Conservation (phyloP, 1,284 basidiomycete genomes). For the Trichosporon sp. region DNA sequence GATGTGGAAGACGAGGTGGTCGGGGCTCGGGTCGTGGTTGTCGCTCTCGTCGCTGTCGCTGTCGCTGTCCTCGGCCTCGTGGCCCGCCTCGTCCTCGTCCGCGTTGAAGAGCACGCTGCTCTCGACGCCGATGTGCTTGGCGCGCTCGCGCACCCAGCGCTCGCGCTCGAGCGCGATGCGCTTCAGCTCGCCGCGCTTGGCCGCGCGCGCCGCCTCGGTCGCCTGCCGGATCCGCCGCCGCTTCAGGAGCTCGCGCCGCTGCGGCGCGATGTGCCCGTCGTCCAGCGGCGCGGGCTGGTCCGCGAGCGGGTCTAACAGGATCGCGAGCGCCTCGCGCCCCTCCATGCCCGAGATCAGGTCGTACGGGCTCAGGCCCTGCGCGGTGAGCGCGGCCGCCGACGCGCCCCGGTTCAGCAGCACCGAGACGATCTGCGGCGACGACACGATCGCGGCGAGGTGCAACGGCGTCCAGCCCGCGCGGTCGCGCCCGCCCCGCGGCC, state of each 20-base stretch:
- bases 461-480: slow-evolving; percentile 88
- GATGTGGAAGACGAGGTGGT: slow-evolving; percentile 88
- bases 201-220: slow-evolving; percentile 51
- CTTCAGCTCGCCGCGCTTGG: slow-evolving; percentile 56
- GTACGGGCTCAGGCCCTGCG: slow-evolving; percentile 70
- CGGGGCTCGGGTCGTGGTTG: slow-evolving; percentile 55
- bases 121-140: slow-evolving; percentile 33
- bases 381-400: slow-evolving; percentile 69
- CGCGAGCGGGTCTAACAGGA: slow-evolving; percentile 58
- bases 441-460: slow-evolving; percentile 85
- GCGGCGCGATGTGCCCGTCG: slow-evolving; percentile 15
- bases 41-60: slow-evolving; percentile 55
- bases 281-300: slow-evolving; percentile 16
- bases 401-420: slow-evolving; percentile 89
- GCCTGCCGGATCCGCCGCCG: slow-evolving; percentile 59
- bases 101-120: slow-evolving; percentile 27
- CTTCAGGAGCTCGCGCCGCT: slow-evolving; percentile 50
- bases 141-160: slow-evolving; percentile 56
- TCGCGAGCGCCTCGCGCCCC: slow-evolving; percentile 70
- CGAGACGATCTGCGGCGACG: slow-evolving; percentile 84
- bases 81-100: slow-evolving; percentile 37
- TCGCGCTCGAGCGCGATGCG: slow-evolving; percentile 57
- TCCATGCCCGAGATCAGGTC: slow-evolving; percentile 77
- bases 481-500: slow-evolving; percentile 31
- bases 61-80: slow-evolving; percentile 17